Evolutionary conservation across 352 stramenopile genomes (phyloP), one percentile per base, ranked within the genome.

Genomic region (Phytophthora agathidicida): DNA sequence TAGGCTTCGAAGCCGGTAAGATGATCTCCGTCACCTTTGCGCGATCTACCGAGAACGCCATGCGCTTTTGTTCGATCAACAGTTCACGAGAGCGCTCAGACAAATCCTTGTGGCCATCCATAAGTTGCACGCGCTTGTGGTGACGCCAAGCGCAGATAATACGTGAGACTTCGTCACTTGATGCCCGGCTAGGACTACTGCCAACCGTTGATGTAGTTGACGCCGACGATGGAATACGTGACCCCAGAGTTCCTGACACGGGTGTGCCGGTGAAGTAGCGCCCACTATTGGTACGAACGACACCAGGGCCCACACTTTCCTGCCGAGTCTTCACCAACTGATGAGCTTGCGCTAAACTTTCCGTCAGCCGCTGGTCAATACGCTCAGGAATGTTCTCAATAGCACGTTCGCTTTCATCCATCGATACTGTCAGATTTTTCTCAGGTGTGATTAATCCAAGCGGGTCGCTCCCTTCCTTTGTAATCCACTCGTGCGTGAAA

Each of bases 401-500:
- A 24, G 86, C 86, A 24, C 79, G 69, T 57, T 96, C 85, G 44
- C 79, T 93, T 54, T 96, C 87, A 57, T 94, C 86, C 38, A 90
- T 62, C 9, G 83, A 93, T 8, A 96, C 84, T 3, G 84, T 93
- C 24, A 94, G 54, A 36, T 86, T 69, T 37, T 89, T 80, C 36
- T 86, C 72, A 24, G 78, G 54, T 5, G 45, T 73, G 9, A 68
- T 72, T 11, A 83, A 30, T 17, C 72, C 63, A 26, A 94, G 75
- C 10, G 88, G 86, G n/a, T 97, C 88, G 17, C 86, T 95, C 13
- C 91, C 91, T 70, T 98, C 91, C n/a, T 96, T 92, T 7, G 91
- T 97, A 48, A 91, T 87, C 91, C 91, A 98, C 46, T 97, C 91
- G 61, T 98, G 91, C 14, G 75, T 84, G 59, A 97, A 97, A 36